A percentile compares a stretch with the other conserved stretches of the same genome.
These are phyloP conservation scores for Trypanosoma cruzi DNA, from an alignment of 208 protist species.

Conservation along the genomic window DNA sequence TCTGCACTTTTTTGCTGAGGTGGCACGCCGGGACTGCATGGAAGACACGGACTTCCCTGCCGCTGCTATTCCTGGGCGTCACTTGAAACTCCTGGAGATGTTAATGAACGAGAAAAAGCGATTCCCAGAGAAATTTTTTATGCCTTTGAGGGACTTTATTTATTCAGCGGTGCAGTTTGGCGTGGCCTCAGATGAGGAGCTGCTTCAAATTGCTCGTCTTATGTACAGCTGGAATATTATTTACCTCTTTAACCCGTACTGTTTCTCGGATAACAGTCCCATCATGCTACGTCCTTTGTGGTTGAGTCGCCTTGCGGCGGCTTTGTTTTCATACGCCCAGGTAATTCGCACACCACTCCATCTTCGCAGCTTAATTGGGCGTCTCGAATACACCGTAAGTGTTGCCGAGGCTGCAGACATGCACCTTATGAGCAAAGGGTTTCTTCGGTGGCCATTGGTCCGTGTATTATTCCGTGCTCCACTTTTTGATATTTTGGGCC, in stretches of 20 bases:
- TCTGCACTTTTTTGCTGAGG: constrained; percentile 60
- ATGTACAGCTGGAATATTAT: constrained; percentile 90
- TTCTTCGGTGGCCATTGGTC: constrained; percentile 75
- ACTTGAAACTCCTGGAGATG: constrained; percentile 62
- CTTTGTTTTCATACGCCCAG: constrained; percentile 88
- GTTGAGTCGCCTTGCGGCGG: constrained; percentile 77
- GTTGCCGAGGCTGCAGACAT: constrained; percentile 74
- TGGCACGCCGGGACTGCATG: constrained; percentile 70
- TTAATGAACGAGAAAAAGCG: constrained; percentile 57
- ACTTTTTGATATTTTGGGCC: constrained; percentile 59
- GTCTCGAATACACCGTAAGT: constrained; percentile 83
- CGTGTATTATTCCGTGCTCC: constrained; percentile 69
- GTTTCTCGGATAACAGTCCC: constrained; percentile 67
- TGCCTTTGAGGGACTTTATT: constrained; percentile 75
- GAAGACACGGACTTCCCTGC: constrained; percentile 68
- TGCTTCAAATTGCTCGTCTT: constrained; percentile 74
- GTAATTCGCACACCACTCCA: constrained; percentile 82
- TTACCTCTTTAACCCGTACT: constrained; percentile 72
- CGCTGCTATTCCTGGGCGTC: constrained; percentile 72
- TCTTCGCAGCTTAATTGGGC: constrained; percentile 82
- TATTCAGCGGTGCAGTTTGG: constrained; percentile 67
- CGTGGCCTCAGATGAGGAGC: constrained; percentile 71
- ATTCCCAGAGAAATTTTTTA: constrained; percentile 71
- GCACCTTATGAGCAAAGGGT: constrained; percentile 75
- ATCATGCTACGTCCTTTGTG: constrained; percentile 81